Evolutionary conservation across 2,329 filamentous ascomycete species (phyloP).

Genomic region (Hymenoscyphus linearis): DNA sequence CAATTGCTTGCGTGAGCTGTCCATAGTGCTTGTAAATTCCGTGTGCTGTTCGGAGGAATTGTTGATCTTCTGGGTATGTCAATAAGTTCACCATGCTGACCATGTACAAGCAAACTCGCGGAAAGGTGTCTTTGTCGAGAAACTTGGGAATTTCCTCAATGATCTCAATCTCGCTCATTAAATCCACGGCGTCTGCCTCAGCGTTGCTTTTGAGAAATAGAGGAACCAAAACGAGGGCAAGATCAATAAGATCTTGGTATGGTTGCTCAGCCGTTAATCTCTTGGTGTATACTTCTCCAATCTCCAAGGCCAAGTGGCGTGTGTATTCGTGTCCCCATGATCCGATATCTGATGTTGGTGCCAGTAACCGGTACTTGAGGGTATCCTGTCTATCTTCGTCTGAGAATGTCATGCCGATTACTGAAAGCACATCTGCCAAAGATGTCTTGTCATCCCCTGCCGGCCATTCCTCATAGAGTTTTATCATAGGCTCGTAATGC

Average conservation of each 20-base stretch:
- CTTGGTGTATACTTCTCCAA: constrained; percentile 89
- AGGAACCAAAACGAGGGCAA: constrained; percentile 80
- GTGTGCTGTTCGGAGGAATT: constrained; percentile 89
- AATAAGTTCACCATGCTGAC: constrained; percentile 97
- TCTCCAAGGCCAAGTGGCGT: constrained; percentile 88
- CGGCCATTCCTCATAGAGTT: constrained; percentile 86
- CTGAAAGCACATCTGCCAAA: constrained; percentile 90
- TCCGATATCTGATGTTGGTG: constrained; percentile 84
- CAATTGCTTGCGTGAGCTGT: constrained; percentile 87
- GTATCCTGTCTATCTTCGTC: constrained; percentile 95
- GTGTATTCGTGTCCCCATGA: constrained; percentile 99
- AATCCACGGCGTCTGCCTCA: constrained; percentile 93
- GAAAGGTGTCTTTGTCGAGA: constrained; percentile 89
- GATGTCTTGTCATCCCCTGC: constrained; percentile 79
- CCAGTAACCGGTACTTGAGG: constrained; percentile 87
- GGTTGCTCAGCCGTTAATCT: constrained; percentile 80
- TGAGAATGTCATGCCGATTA: constrained; percentile 97
- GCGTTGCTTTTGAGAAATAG: constrained; percentile 97
- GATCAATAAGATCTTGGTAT: constrained; percentile 76
- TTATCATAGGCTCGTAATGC: constrained; percentile 86
- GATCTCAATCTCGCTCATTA: constrained; percentile 95
- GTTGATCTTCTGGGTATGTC: constrained; percentile 95
- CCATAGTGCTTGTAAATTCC: constrained; percentile 91
- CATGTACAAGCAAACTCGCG: constrained; percentile 94
- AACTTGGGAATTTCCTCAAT: constrained; percentile 87